phyloP scores from a whole-genome alignment of 2,329 filamentous ascomycete genomes.

The Botrytis pseudocinerea region DNA sequence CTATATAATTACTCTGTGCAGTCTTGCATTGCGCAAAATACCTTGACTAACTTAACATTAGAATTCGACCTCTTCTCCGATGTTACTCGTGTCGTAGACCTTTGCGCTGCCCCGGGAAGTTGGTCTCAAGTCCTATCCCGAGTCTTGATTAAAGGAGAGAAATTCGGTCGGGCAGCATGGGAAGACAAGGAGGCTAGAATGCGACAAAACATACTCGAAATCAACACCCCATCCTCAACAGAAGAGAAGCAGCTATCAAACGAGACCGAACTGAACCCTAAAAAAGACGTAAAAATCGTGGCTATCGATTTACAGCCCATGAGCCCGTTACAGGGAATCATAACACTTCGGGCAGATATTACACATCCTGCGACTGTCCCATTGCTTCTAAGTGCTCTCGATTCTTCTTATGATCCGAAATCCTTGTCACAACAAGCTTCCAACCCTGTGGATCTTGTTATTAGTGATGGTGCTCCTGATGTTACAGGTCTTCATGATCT shows the following conservation, averaged over 20 bases:
- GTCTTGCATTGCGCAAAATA: not conserved
- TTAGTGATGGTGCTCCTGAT: slow-evolving; percentile 94
- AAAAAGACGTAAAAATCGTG: slow-evolving; percentile 85
- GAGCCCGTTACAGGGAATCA: slow-evolving; percentile 88
- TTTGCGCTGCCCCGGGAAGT: slow-evolving; percentile 92
- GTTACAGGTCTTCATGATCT: slow-evolving; percentile 96
- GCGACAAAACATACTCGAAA: slow-evolving; percentile 57
- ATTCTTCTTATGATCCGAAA: slow-evolving; percentile 63
- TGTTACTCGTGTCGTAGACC: slow-evolving; percentile 89
- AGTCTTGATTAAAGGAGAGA: slow-evolving; percentile 90
- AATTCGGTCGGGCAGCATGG: slow-evolving; percentile 83
- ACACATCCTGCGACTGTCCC: slow-evolving; percentile 96
- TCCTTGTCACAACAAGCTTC: slow-evolving; percentile 56
- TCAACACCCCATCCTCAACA: slow-evolving; percentile 23
- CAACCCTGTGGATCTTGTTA: slow-evolving; percentile 85
- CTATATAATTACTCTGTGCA: slow-evolving; percentile 8
- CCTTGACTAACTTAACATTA: slow-evolving; percentile 36
- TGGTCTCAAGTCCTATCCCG: slow-evolving; percentile 97
- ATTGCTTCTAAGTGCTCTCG: slow-evolving; percentile 79
- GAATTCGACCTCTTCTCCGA: slow-evolving; percentile 92
- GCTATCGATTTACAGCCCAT: slow-evolving; percentile 96
- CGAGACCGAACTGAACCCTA: slow-evolving; percentile 43
- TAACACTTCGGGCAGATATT: slow-evolving; percentile 90
- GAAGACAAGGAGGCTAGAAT: slow-evolving; percentile 75
- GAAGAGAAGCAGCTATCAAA: slow-evolving; percentile 36